These are phyloP conservation scores for Cyberlindnera veronae DNA, from an alignment of 805 yeast genomes.

Conservation along the genomic window DNA sequence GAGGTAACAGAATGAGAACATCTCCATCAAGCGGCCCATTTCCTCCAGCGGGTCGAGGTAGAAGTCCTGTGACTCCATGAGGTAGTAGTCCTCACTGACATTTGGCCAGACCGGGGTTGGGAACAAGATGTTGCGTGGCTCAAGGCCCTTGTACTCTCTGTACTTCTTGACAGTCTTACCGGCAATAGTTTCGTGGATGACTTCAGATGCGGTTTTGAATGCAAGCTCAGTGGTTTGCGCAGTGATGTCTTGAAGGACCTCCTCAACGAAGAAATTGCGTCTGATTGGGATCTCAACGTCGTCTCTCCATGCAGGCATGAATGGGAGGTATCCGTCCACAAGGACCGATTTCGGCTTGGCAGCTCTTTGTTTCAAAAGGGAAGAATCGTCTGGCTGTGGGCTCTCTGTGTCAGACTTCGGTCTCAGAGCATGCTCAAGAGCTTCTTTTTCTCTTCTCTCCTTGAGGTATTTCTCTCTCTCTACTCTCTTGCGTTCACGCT, in stretches of 20 bases:
- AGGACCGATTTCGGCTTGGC: conserved; percentile 5
- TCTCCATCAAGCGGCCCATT: conserved; percentile 48
- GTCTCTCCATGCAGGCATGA: conserved; percentile 16
- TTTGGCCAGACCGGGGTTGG: conserved; percentile 37
- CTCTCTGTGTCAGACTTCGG: not conserved
- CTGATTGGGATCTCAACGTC: conserved; percentile 25
- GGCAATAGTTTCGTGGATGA: conserved; percentile 18
- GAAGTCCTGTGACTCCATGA: conserved; percentile 50
- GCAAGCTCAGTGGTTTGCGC: conserved; percentile 16
- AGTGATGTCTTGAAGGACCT: conserved; percentile 23
- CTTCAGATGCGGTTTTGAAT: conserved; percentile 20
- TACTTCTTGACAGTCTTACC: conserved; percentile 20
- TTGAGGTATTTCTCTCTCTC: not conserved
- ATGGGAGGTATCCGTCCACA: conserved; percentile 27
- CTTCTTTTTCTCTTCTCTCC: conserved; percentile 4
- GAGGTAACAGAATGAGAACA: conserved; percentile 37
- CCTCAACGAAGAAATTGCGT: conserved; percentile 31
- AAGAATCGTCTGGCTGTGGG: too few species aligned
- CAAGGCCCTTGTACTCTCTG: conserved; percentile 28
- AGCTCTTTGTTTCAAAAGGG: conserved; percentile 5
- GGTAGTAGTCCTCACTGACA: conserved; percentile 46
- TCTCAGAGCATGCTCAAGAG: not conserved
- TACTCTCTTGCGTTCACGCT: conserved; percentile 1
- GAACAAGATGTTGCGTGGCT: conserved; percentile 23
- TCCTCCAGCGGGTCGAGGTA: conserved; percentile 63